Evolutionary conservation across 2,329 filamentous ascomycete species (phyloP), one percentile per base, ranked within the genome.

Genomic region (Knufia petricola): DNA sequence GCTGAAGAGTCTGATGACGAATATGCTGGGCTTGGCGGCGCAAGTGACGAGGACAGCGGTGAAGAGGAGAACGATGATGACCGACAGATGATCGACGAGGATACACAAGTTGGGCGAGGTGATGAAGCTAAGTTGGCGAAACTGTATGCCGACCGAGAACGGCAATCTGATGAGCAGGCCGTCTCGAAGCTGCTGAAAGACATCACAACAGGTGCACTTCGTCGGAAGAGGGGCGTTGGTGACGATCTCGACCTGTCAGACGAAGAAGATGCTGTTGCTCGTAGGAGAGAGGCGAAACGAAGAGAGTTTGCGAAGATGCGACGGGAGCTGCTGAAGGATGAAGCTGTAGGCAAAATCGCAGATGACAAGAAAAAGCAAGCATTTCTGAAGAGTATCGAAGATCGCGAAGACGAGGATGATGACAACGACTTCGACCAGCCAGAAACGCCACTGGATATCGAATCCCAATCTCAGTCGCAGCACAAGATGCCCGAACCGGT

Each of bases 1-100:
- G 36, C 92, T 52, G 87, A 95, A 59, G 92, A 98, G 67, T 98
- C 92, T 0, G 94, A 98, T 63, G 92, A 98, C 63, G 92, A 98
- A 65, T 98, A 96, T 64, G 90, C 89, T 32, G 92, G 92, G 3
- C 74, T 98, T 8, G 92, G 92, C 57, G 92, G 92, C 54, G 84
- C 74, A 9, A 90, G 89, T 65, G 90, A 96, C 57, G 87, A 90
- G 55, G 82, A 81, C 38, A 83, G 77, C 37, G 83, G 82, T 48
- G 85, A 88, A 50, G 78, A 86, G 51, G 84, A 83, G 30, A 80
- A 85, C 50, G 81, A 81, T 24, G 78, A 85, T 6, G 78, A 92
- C 54, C 78, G 84, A 58, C 82, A 87, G 54, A 94, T 98, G 79
- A 95, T 98, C 61, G 85, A 92, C 60, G 89, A 96, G 60, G 54